These are phyloP conservation scores for Zea mays DNA, from an alignment of 176 grass and related monocot genomes.

Conservation along the genomic window DNA sequence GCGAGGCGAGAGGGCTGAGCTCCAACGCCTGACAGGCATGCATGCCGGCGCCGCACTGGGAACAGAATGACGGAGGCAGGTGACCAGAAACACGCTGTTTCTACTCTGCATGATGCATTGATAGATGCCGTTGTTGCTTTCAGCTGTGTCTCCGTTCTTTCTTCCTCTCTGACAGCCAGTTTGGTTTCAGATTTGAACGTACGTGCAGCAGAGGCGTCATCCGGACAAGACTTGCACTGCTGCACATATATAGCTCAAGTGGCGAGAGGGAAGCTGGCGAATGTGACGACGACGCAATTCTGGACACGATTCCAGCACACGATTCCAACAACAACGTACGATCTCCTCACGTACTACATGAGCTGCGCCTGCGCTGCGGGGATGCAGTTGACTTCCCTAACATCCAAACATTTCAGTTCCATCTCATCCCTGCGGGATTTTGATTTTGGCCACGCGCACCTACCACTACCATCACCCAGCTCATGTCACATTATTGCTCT, in stretches of 20 bases:
- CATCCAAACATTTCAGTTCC: slow-evolving; percentile 14
- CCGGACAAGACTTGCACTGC: background rate
- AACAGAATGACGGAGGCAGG: background rate
- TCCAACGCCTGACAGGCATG: slow-evolving; percentile 42
- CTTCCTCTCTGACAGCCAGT: background rate
- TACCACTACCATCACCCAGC: background rate
- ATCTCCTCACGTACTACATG: too few relatives aligned
- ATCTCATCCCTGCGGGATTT: background rate
- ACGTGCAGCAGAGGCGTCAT: background rate
- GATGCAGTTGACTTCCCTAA: slow-evolving; percentile 11
- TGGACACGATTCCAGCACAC: too few relatives aligned
- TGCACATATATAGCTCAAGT: background rate
- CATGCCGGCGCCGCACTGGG: too few relatives aligned
- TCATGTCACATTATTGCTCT: background rate
- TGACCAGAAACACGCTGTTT: background rate
- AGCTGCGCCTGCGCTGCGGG: too few relatives aligned
- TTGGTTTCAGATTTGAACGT: slow-evolving; percentile 31
- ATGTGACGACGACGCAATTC: slow-evolving; percentile 32
- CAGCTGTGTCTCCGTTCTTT: too few relatives aligned
- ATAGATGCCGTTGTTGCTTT: too few relatives aligned
- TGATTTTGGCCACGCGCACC: background rate
- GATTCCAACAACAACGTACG: background rate
- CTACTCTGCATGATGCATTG: background rate
- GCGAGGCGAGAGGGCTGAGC: slow-evolving; percentile 73
- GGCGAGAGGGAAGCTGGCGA: slow-evolving; percentile 14